Percentiles rank a stretch among this genome's conserved stretches.
These are phyloP conservation scores for Schizochytrium sp. DNA, from an alignment of 108 stramenopile species.

Conservation along the genomic window DNA sequence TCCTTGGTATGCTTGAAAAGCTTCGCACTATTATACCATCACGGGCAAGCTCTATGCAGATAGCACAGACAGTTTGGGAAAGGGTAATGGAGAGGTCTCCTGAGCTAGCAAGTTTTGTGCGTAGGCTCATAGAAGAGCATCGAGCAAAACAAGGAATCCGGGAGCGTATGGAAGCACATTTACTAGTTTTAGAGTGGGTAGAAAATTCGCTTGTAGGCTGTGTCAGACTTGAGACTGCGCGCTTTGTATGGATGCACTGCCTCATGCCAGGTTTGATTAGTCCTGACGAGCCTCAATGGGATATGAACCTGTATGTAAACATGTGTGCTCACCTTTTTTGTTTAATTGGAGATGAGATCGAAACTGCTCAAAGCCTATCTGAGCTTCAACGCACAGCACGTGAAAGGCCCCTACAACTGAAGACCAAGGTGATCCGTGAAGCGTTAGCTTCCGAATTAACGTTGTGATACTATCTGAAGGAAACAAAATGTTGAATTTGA, in stretches of 20 bases:
- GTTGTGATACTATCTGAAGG: too few species aligned
- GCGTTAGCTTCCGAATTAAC: background rate
- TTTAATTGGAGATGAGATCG: background rate
- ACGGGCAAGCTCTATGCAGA: background rate
- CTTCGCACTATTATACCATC: background rate
- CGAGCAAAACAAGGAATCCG: background rate
- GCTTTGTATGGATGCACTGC: background rate
- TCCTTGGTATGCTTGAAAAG: background rate
- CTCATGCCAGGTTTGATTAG: background rate
- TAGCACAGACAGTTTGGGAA: background rate
- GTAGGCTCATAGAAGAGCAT: constrained; percentile 15
- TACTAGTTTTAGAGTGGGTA: background rate
- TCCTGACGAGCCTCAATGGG: background rate
- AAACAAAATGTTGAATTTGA: too few species aligned
- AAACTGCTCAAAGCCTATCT: background rate
- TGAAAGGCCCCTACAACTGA: background rate
- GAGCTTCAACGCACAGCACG: background rate
- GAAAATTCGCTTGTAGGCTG: background rate
- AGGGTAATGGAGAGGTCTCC: background rate
- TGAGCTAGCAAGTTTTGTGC: background rate
- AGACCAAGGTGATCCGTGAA: background rate
- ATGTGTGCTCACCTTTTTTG: background rate
- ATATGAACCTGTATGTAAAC: background rate
- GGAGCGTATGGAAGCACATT: background rate
- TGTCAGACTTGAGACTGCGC: background rate